phyloP scores from a whole-genome alignment of 371 early-diverging fungal genomes.

The Parasitella parasitica region DNA sequence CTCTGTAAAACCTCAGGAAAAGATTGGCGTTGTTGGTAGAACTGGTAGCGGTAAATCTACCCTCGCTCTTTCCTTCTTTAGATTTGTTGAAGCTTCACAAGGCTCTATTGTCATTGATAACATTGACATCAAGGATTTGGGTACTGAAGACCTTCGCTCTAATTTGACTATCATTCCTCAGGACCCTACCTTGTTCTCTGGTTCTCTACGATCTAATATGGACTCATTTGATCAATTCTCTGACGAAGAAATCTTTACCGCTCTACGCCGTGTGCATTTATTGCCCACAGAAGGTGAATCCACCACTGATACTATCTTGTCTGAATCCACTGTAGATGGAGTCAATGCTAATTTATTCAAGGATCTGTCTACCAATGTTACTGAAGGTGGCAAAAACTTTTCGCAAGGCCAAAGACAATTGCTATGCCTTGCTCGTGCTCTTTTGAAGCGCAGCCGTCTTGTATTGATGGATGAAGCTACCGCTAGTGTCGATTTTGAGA shows the following conservation, averaged over 20 bases:
- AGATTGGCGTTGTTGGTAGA: conserved; percentile 69
- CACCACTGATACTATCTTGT: conserved; percentile 64
- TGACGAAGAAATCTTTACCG: conserved; percentile 67
- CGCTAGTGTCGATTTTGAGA: conserved; percentile 65
- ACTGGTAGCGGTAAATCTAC: conserved; percentile 82
- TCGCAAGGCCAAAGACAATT: conserved; percentile 87
- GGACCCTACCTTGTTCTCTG: conserved; percentile 67
- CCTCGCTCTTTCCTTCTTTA: conserved; percentile 70
- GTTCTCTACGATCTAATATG: conserved; percentile 64
- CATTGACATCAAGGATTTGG: conserved; percentile 72
- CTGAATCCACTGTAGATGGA: background rate
- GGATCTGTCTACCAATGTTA: conserved; percentile 38
- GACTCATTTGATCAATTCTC: conserved; percentile 62
- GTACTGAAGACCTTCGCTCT: conserved; percentile 70
- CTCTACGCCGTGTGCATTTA: conserved; percentile 59
- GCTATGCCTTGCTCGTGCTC: conserved; percentile 77
- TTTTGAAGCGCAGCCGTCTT: conserved; percentile 54
- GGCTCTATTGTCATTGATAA: conserved; percentile 77
- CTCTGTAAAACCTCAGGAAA: conserved; percentile 47
- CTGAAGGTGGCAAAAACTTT: conserved; percentile 73
- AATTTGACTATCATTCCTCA: conserved; percentile 70
- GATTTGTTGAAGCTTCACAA: conserved; percentile 68
- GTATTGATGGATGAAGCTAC: conserved; percentile 62
- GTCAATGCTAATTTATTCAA: conserved; percentile 46
- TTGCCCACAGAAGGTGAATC: conserved; percentile 21